phyloP scores from a whole-genome alignment of 2,329 filamentous ascomycete genomes.

The Thielaviopsis musarum region DNA sequence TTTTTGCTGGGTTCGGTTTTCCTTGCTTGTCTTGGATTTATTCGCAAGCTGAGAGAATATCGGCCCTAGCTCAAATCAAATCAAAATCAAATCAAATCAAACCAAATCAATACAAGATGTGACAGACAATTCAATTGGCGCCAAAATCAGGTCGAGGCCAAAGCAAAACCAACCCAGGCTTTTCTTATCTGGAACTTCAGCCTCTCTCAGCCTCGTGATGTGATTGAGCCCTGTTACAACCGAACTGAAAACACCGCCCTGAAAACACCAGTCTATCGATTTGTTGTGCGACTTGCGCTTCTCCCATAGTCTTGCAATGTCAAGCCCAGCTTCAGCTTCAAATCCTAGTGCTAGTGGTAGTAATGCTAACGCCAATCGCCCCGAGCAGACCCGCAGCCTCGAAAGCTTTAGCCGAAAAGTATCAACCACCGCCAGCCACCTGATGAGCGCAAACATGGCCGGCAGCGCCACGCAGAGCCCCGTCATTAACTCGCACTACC shows the following conservation, averaged over 20 bases:
- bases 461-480: constrained; percentile 28
- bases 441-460: constrained; percentile 49
- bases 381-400: constrained; percentile 58
- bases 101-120: background rate
- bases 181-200: background rate
- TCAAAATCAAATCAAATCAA: too few relatives aligned
- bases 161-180: background rate
- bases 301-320: background rate
- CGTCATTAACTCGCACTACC: constrained; percentile 41
- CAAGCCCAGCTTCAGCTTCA: background rate
- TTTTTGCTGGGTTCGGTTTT: background rate
- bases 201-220: too few relatives aligned
- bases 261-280: background rate
- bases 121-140: background rate
- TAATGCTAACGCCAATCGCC: background rate
- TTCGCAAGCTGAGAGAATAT: background rate
- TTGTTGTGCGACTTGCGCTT: background rate
- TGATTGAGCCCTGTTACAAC: too few relatives aligned
- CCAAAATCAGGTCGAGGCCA: background rate
- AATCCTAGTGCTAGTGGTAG: background rate
- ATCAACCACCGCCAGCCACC: constrained; percentile 76
- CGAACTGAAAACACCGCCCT: background rate
- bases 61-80: background rate
- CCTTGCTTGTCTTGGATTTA: background rate
- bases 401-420: constrained; percentile 92